These are phyloP conservation scores for Fusarium mangiferae DNA, from an alignment of 2,329 filamentous ascomycete genomes.

Conservation along the genomic window DNA sequence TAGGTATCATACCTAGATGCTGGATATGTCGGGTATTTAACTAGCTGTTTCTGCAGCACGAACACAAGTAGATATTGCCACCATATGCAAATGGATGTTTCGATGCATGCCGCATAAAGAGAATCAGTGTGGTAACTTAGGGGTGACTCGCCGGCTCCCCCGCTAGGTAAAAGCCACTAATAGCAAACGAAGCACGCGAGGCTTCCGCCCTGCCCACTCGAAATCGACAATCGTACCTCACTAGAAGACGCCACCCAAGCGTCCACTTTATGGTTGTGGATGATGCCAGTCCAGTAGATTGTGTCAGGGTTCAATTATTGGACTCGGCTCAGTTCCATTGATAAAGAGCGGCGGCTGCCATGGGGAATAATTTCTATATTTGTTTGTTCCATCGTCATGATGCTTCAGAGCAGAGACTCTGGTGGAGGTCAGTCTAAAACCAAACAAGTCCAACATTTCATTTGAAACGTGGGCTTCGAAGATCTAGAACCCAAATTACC, in stretches of 20 bases:
- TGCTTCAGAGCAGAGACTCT: not conserved
- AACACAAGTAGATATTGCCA: not conserved
- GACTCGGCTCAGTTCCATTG: constrained; percentile 15
- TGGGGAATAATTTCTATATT: constrained; percentile 23
- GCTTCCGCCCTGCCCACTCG: constrained; percentile 16
- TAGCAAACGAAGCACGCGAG: constrained; percentile 22
- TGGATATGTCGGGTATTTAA: not conserved
- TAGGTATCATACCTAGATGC: not conserved
- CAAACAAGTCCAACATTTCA: constrained; percentile 17
- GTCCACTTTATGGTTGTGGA: constrained; percentile 27
- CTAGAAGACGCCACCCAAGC: constrained; percentile 30
- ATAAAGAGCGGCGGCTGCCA: constrained; percentile 25
- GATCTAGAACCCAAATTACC: constrained; percentile 11
- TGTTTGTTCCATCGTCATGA: constrained; percentile 5
- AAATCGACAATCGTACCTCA: constrained; percentile 26
- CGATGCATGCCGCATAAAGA: constrained; percentile 3
- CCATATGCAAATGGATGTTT: not conserved
- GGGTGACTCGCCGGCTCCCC: constrained; percentile 20
- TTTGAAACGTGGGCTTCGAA: constrained; percentile 6
- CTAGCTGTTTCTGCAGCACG: not conserved
- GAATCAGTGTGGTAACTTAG: constrained; percentile 17
- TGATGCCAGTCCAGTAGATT: constrained; percentile 9
- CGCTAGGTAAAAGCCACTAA: constrained; percentile 30
- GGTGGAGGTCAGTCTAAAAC: not conserved
- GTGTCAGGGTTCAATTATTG: constrained; percentile 6